phyloP scores from a whole-genome alignment of 2,329 filamentous ascomycete species.

The Botrytis fabae region DNA sequence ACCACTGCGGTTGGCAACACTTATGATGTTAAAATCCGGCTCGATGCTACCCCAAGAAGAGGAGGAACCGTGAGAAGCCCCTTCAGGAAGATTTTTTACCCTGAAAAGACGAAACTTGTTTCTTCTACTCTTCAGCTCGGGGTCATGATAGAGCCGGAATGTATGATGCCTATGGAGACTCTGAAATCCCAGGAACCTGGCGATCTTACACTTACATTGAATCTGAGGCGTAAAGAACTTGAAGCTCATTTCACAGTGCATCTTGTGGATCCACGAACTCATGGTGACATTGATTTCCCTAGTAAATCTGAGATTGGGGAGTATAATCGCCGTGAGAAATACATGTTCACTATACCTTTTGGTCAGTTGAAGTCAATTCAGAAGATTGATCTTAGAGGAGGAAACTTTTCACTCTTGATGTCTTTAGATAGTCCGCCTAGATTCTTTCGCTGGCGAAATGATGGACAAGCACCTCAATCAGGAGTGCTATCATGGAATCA shows the following conservation, averaged over 20 bases:
- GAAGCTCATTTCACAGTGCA: conserved; percentile 45
- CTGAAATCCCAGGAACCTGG: neutral
- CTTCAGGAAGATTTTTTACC: conserved; percentile 37
- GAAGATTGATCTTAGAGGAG: conserved; percentile 41
- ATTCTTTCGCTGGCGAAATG: conserved; percentile 40
- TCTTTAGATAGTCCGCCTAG: conserved; percentile 49
- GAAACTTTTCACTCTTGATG: conserved; percentile 48
- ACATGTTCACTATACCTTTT: conserved; percentile 43
- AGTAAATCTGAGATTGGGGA: conserved; percentile 24
- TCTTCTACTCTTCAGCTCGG: conserved; percentile 61
- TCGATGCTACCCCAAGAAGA: neutral
- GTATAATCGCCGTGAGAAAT: conserved; percentile 36
- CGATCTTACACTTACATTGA: conserved; percentile 43
- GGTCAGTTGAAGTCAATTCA: conserved; percentile 49
- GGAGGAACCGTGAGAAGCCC: conserved; percentile 28
- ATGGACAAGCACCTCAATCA: conserved; percentile 45
- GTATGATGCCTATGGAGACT: conserved; percentile 51
- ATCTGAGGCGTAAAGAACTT: conserved; percentile 45
- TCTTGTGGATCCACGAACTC: conserved; percentile 34
- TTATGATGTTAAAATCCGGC: neutral
- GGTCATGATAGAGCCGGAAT: conserved; percentile 51
- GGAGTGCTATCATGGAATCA: conserved; percentile 53
- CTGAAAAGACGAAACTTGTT: conserved; percentile 44
- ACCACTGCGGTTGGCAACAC: neutral
- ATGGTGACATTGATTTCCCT: conserved; percentile 25